Percentiles rank a stretch among this genome's conserved stretches.
These are phyloP conservation scores for Monosporascus sp. DNA, from an alignment of 2,329 filamentous ascomycete species.

Conservation along the genomic window DNA sequence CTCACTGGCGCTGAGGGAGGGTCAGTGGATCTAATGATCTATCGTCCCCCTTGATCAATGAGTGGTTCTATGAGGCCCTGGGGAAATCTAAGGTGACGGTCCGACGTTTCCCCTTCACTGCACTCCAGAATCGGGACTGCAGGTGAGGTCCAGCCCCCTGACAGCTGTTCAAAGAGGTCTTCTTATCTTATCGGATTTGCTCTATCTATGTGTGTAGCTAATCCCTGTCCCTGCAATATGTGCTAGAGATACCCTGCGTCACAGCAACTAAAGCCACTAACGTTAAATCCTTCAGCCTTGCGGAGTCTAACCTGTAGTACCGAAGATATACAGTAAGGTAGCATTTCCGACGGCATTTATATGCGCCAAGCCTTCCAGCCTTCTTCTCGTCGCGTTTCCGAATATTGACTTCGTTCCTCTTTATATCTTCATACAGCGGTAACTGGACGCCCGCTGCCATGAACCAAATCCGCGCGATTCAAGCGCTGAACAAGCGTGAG, in stretches of 20 bases:
- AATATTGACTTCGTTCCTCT: not conserved
- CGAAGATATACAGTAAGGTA: not conserved
- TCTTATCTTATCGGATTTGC: not conserved
- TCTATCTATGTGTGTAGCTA: not conserved
- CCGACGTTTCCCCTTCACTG: not conserved
- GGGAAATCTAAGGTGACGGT: not conserved
- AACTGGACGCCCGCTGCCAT: constrained; percentile 44
- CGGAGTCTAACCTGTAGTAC: not conserved
- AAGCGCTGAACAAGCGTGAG: constrained; percentile 89
- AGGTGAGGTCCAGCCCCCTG: not conserved
- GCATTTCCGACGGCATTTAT: not conserved
- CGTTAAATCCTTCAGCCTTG: not conserved
- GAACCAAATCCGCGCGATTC: constrained; percentile 92
- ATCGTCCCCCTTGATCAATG: not conserved
- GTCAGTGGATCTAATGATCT: too few relatives aligned
- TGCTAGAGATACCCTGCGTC: not conserved
- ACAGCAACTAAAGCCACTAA: not conserved
- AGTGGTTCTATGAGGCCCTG: not conserved
- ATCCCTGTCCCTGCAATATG: not conserved
- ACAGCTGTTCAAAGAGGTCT: not conserved
- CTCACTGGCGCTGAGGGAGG: too few relatives aligned
- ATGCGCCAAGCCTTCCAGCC: not conserved
- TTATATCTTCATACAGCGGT: not conserved
- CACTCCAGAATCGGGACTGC: not conserved
- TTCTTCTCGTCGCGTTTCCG: not conserved